Percentiles rank a stretch among this genome's conserved stretches.
phyloP scores from a whole-genome alignment of 2,329 filamentous ascomycete species.

The Talaromyces sp. region DNA sequence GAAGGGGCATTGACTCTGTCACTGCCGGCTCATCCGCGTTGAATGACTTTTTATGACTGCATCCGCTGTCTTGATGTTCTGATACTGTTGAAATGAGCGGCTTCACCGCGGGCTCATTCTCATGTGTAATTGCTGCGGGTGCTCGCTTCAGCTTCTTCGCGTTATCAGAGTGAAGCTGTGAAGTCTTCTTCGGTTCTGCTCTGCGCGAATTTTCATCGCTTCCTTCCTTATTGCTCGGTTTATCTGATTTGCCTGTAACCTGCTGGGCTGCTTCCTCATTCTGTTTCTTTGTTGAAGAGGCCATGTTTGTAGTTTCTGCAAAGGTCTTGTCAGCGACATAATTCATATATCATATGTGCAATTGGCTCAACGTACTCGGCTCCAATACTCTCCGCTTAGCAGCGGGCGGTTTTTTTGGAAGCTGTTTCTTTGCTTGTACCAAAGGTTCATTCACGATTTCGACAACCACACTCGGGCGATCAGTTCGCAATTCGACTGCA shows the following conservation, averaged over 20 bases:
- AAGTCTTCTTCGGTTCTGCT: constrained; percentile 13
- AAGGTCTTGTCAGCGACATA: constrained; percentile 19
- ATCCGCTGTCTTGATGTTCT: neutral
- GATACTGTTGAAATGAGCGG: neutral
- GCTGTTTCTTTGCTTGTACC: constrained; percentile 16
- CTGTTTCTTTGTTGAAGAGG: constrained; percentile 32
- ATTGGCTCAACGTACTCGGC: constrained; percentile 37
- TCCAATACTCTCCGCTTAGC: constrained; percentile 37
- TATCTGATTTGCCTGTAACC: constrained; percentile 16
- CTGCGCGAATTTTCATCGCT: constrained; percentile 17
- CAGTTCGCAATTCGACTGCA: constrained; percentile 22
- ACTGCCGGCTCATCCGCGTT: constrained; percentile 2
- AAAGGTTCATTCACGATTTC: neutral
- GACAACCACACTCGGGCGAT: neutral
- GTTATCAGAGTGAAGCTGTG: neutral
- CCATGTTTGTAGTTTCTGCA: constrained; percentile 49
- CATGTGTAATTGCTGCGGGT: neutral
- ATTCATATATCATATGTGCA: constrained; percentile 2
- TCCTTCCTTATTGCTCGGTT: neutral
- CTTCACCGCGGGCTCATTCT: neutral
- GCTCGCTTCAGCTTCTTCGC: constrained; percentile 9
- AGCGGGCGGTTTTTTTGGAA: constrained; percentile 19
- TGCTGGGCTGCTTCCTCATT: constrained; percentile 22
- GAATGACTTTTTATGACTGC: neutral
- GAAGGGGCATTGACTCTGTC: constrained; percentile 34